Evolutionary conservation across 768 basidiomycete species (phyloP).

Genomic region (button mushroom (Agaricus bisporus)): DNA sequence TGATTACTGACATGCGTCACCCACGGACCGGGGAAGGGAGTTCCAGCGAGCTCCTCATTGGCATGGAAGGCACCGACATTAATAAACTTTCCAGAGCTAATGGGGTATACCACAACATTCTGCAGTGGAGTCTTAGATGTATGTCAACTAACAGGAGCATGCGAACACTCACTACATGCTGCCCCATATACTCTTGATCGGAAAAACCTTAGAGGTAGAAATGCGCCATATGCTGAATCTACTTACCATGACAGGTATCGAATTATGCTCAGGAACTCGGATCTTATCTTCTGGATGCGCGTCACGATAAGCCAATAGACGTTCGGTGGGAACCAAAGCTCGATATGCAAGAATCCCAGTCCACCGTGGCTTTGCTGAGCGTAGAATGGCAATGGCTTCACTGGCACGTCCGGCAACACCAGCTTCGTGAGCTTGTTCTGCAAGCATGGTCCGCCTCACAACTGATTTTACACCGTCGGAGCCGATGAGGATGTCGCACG

Average conservation of each 20-base stretch:
- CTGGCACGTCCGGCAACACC: slow-evolving; percentile 4
- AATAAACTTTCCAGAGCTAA: slow-evolving; percentile 24
- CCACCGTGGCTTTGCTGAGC: slow-evolving; percentile 25
- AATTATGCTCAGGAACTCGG: slow-evolving; percentile 17
- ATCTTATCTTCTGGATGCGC: slow-evolving; percentile 20
- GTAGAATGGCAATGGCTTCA: slow-evolving; percentile 14
- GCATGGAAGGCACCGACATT: slow-evolving; percentile 25
- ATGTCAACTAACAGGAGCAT: not conserved
- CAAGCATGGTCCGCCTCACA: slow-evolving; percentile 21
- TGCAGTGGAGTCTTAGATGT: slow-evolving; percentile 4
- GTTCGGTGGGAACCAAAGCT: slow-evolving; percentile 21
- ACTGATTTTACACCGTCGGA: slow-evolving; percentile 32
- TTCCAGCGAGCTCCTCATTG: slow-evolving; percentile 23
- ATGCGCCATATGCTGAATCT: not conserved
- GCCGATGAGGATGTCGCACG: slow-evolving; percentile 45
- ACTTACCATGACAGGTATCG: slow-evolving; percentile 22
- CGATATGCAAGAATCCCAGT: slow-evolving; percentile 35
- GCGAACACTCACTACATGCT: slow-evolving; percentile 20
- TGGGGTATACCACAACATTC: slow-evolving; percentile 29
- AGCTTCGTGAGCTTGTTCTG: slow-evolving; percentile 14
- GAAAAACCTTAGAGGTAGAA: not conserved
- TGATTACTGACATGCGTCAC: slow-evolving; percentile 30
- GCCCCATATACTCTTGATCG: slow-evolving; percentile 22
- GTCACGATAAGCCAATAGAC: slow-evolving; percentile 17
- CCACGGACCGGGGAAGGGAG: slow-evolving; percentile 25